Evolutionary conservation across 164 flowering plant species (phyloP), one percentile per base, ranked within the genome.

Genomic region (Vitis labrusca): DNA sequence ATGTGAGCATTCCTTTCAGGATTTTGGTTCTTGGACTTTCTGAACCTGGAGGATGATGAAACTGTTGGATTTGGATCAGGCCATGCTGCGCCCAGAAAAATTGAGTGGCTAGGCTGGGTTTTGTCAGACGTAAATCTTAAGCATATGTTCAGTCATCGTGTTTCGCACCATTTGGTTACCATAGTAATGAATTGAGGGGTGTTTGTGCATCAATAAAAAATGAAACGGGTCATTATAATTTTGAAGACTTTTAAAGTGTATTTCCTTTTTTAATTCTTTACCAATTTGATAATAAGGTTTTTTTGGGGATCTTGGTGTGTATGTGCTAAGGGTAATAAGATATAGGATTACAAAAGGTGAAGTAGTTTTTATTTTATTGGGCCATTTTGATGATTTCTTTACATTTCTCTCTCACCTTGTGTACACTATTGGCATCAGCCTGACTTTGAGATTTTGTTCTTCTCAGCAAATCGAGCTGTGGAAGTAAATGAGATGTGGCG

Each of bases 401-500:
- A n/a, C 10, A 5, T 13, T 5, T 50, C 48, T 12, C 9, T 23
- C 9, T 23, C 27, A n/a, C 5, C 5, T 7, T 61, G 29, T 61
- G 56, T 58, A 50, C 23, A 13, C 44, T 37, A 37, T 37, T 37
- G 0, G 44, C 44, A 3, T 37, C 44, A 37, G 5, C 44, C 44
- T 66, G 27, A 64, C n/a, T 56, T 61, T 74, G 52, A 37, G 29
- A n/a, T 51, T 59, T 65, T 68, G 29, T 15, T 59, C 52, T 54
- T 50, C 76, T 27, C 84, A 95, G 99, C 94, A 27, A 95, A 95
- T 74, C 81, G 86, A 79, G 85, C 84, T 76, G 94, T 81, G 64
- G 99, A 95, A 81, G 86, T 91, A 17, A 87, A 85, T 81, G 97
- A 95, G 81, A 90, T 95, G 98, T 93, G 99, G 99, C 79, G 85